Conservation (phyloP, 78 protist genomes). For the Dictyostelium capitatum region DNA sequence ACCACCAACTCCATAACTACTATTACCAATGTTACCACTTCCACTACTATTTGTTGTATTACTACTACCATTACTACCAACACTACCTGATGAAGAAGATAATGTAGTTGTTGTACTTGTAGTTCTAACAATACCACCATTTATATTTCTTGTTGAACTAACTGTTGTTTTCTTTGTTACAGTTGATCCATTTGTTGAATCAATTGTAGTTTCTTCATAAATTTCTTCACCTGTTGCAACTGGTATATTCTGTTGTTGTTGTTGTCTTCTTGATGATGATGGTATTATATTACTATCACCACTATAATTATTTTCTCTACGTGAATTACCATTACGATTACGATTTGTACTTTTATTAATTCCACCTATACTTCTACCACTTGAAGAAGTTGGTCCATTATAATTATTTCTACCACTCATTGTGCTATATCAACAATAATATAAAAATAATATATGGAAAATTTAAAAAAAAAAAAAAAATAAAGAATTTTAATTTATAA, state of each 20-base stretch:
- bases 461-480: neutral
- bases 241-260: neutral
- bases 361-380: slow-evolving; percentile 20
- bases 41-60: neutral
- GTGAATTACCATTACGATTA: slow-evolving; percentile 11
- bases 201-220: neutral
- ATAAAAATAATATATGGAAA: neutral
- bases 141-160: neutral
- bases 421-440: neutral
- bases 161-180: neutral
- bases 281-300: neutral
- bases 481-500: neutral
- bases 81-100: neutral
- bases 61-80: neutral
- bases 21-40: neutral
- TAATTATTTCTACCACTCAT: slow-evolving; percentile 8
- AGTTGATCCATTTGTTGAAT: neutral
- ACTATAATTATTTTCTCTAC: slow-evolving; percentile 2
- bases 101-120: neutral
- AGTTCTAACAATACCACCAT: neutral
- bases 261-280: neutral
- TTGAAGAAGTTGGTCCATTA: slow-evolving; percentile 27
- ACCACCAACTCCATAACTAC: neutral
- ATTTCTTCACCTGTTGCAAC: neutral
- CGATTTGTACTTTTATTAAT: slow-evolving; percentile 19